Evolutionary conservation across 129 eudicot species (phyloP).

Genomic region (Helianthus tuberosus): DNA sequence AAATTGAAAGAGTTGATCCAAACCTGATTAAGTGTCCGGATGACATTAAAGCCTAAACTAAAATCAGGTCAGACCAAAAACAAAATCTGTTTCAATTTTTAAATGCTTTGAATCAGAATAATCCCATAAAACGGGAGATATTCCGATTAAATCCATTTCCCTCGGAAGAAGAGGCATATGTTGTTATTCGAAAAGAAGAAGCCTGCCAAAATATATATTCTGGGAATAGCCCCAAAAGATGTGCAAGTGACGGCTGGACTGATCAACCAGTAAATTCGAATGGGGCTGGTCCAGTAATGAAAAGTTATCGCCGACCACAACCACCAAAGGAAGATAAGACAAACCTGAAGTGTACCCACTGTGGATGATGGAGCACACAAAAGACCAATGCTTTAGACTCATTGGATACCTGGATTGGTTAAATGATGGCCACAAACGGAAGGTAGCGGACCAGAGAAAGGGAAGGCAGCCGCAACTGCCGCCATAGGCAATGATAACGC

Average conservation of each 20-base stretch:
- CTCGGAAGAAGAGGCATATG: not conserved
- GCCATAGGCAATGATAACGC: too few species aligned
- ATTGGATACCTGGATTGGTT: too few species aligned
- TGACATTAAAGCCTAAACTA: not conserved
- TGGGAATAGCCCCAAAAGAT: constrained; percentile 3
- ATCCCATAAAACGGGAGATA: constrained; percentile 1
- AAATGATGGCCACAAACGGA: too few species aligned
- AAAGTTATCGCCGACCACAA: not conserved
- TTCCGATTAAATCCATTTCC: not conserved
- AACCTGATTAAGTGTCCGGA: not conserved
- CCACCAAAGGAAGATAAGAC: not conserved
- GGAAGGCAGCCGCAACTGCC: too few species aligned
- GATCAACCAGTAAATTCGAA: not conserved
- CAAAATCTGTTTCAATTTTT: not conserved
- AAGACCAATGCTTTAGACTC: too few species aligned
- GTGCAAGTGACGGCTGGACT: not conserved
- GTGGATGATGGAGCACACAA: too few species aligned
- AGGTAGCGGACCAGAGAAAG: too few species aligned
- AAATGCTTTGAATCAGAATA: not conserved
- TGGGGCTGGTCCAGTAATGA: not conserved
- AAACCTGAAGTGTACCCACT: too few species aligned
- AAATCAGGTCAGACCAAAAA: not conserved
- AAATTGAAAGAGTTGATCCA: not conserved
- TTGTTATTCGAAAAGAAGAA: not conserved
- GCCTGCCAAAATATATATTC: not conserved